Evolutionary conservation across 2,329 filamentous ascomycete genomes (phyloP), one percentile per base, ranked within the genome.

Genomic region (Eurotiales sp.): DNA sequence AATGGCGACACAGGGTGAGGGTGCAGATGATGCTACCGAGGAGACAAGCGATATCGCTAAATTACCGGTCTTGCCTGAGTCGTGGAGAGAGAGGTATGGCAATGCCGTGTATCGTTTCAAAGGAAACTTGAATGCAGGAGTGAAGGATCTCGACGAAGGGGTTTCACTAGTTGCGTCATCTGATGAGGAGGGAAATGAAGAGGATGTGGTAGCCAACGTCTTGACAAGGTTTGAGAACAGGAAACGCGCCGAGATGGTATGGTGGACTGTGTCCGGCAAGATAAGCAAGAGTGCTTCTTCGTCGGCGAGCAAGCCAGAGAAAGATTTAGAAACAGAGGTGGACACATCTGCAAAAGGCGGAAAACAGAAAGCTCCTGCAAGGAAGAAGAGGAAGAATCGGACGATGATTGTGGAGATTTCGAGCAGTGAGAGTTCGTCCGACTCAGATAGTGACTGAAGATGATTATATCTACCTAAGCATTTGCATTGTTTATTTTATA

Each of bases 51-150:
- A 53, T 43, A 36, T 55, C 27, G 52, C 55, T 7, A 51, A 52
- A 8, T 32, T 47, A 11, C 27, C 50, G 30, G 34, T 36, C 3
- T 40, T 53, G 11, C 51, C 49, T 23, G 51, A 56, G 23, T 19
- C 39, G 15, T 51, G 48, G 11, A 50, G 55, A 22, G 56, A 61
- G 23, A 56, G 52, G 54, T 71, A 72, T 60, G 77, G 82, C 52
- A 71, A 76, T 40, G 73, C 82, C n/a, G 72, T 86, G 34, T 69
- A 72, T 34, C 70, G 71, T 5, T 78, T 82, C 58, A 61, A 64
- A 51, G 59, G 57, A 19, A 51, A 52, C 17, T 43, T 73, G 50
- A 52, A 58, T 14, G 56, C 59, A 5, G 59, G 57, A 8, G 58
- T 58, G 17, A 57, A 63, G n/a, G 59, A 64, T 36, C 45, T 66